Evolutionary conservation across 139 green algal genomes (phyloP).

Genomic region (Closterium sp.): DNA sequence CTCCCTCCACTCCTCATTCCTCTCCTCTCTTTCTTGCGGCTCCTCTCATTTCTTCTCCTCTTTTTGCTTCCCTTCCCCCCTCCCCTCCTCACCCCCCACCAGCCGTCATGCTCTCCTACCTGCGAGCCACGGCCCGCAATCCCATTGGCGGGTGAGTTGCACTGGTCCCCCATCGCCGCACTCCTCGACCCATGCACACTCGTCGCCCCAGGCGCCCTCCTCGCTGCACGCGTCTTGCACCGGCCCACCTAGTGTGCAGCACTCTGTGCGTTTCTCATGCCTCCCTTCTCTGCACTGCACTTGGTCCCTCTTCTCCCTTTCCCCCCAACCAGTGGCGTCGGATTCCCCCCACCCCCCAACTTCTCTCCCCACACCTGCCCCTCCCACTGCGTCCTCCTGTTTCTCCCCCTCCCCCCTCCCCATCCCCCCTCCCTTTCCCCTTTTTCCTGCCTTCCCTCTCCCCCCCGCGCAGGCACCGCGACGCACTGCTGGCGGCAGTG

Average conservation of each 20-base stretch:
- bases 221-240: not conserved
- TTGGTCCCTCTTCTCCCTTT: not conserved
- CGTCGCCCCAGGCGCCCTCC: not conserved
- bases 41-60: not conserved
- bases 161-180: not conserved
- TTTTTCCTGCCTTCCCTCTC: not conserved
- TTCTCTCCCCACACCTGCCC: not conserved
- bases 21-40: too few species aligned
- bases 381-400: not conserved
- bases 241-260: not conserved
- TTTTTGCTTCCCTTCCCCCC: not conserved
- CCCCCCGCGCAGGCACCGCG: not conserved
- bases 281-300: not conserved
- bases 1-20: too few species aligned
- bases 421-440: not conserved
- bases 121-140: not conserved
- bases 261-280: not conserved
- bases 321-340: too few species aligned
- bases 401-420: too few species aligned
- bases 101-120: not conserved
- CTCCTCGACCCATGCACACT: too few species aligned
- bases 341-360: too few species aligned
- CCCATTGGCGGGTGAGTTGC: not conserved
- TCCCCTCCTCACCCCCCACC: too few species aligned
- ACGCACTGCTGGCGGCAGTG: not conserved